Conservation (phyloP, 768 basidiomycete genomes). For the Tulasnella sp. region DNA sequence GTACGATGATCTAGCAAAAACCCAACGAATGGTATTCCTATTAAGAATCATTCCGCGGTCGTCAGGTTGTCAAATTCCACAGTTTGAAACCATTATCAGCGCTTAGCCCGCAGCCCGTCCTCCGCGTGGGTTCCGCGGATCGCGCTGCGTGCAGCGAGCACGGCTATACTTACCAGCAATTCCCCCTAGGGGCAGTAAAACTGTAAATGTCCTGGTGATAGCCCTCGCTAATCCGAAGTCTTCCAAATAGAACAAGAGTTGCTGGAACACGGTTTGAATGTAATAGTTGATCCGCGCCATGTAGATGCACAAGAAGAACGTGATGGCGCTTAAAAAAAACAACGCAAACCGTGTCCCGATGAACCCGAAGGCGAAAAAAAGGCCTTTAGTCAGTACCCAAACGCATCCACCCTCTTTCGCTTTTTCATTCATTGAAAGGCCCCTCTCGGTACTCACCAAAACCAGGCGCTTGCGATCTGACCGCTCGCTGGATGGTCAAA, state of each 20-base stretch:
- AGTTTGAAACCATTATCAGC: background rate
- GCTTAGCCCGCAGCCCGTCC: background rate
- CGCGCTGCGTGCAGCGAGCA: background rate
- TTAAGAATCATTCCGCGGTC: slow-evolving; percentile 8
- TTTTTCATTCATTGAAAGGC: background rate
- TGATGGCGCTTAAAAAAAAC: slow-evolving; percentile 30
- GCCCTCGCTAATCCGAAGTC: slow-evolving; percentile 33
- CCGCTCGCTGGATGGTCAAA: slow-evolving; percentile 33
- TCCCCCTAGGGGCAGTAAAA: slow-evolving; percentile 39
- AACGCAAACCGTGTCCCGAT: background rate
- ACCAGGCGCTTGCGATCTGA: slow-evolving; percentile 38
- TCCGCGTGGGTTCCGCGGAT: background rate
- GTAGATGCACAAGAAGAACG: slow-evolving; percentile 36
- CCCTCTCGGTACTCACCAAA: slow-evolving; percentile 32
- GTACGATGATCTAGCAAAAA: slow-evolving; percentile 27
- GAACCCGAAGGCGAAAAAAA: background rate
- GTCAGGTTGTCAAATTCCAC: background rate
- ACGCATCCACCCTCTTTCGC: background rate
- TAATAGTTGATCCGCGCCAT: slow-evolving; percentile 41
- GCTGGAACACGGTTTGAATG: slow-evolving; percentile 36
- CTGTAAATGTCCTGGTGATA: slow-evolving; percentile 37
- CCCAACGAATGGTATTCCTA: slow-evolving; percentile 27
- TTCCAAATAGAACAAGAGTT: slow-evolving; percentile 36
- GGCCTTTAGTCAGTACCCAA: slow-evolving; percentile 12
- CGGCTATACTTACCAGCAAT: slow-evolving; percentile 33